These are phyloP conservation scores for Mangifera indica DNA, from an alignment of 345 rosid genomes.

Conservation along the genomic window DNA sequence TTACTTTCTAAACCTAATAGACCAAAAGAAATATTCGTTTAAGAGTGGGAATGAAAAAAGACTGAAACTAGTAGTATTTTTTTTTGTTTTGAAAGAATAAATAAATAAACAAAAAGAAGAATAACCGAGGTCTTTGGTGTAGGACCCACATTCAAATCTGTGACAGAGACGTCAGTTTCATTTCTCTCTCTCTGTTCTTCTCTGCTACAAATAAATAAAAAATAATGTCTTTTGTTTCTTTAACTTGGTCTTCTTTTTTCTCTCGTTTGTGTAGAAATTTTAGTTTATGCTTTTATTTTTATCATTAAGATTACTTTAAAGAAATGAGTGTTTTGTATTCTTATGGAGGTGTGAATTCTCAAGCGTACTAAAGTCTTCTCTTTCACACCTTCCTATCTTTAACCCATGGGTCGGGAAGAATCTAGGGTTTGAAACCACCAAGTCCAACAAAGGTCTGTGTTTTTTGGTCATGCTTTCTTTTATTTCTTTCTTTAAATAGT, in stretches of 20 bases:
- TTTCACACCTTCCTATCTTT: slow-evolving; percentile 72
- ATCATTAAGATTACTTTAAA: slow-evolving; percentile 1
- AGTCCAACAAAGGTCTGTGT: slow-evolving; percentile 47
- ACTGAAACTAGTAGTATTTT: too few relatives aligned
- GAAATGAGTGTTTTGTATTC: slow-evolving; percentile 41
- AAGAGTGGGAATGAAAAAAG: too few relatives aligned
- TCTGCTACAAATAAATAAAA: slow-evolving; percentile 2
- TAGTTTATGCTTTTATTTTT: slow-evolving; percentile 1
- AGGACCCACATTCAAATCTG: slow-evolving; percentile 68
- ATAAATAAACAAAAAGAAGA: background rate
- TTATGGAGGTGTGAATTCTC: slow-evolving; percentile 50
- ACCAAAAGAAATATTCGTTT: too few relatives aligned
- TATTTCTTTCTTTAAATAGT: slow-evolving; percentile 10
- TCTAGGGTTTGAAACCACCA: slow-evolving; percentile 60
- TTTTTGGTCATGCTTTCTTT: slow-evolving; percentile 19
- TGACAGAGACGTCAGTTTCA: slow-evolving; percentile 72
- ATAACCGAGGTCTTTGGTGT: slow-evolving; percentile 49
- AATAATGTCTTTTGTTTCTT: slow-evolving; percentile 1
- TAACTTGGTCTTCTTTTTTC: slow-evolving; percentile 8
- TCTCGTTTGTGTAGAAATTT: background rate
- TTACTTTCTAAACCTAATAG: too few relatives aligned
- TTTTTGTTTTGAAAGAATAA: too few relatives aligned
- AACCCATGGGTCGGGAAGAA: slow-evolving; percentile 39
- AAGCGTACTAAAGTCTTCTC: slow-evolving; percentile 60
- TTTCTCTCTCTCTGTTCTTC: slow-evolving; percentile 19